Evolutionary conservation across 2,329 filamentous ascomycete genomes (phyloP), one percentile per base, ranked within the genome.

Genomic region (Davidsoniella australis): DNA sequence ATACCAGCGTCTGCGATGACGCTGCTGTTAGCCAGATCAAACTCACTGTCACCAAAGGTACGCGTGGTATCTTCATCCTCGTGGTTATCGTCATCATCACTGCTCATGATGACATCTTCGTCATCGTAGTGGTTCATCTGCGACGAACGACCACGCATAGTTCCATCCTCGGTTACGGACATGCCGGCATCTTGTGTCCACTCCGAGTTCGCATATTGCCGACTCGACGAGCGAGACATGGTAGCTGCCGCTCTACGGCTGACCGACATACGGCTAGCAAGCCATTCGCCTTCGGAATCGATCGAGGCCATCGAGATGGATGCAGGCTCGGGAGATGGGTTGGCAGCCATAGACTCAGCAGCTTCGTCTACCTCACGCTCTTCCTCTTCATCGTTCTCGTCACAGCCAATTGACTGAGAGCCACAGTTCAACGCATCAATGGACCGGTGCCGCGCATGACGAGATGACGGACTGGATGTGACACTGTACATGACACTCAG

Each of bases 281-380:
- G 78, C 91, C 91, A 98, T 0, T 88, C 95, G 4, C 76, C 91
- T 66, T 98, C 91, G 0, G 88, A 95, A 60, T 95, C 91, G 52
- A 96, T 85, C 0, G 88, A 95, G 2, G 87, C 91, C 16, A 96
- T 71, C 0, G 89, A 96, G 62, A 88, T 82, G 26, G 87, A 85
- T 58, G 87, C 16, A 36, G 66, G 72, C 56, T 72, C 79, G 16
- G 69, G 77, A 4, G 72, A 78, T 18, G 59, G 58, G 3, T 57
- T 56, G 16, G 37, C 41, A 4, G 42, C 42, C 41, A 48, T 14
- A n/a, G 23, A 29, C n/a, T 47, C 44, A 12, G 45, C 45, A 14
- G 33, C 24, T 7, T 23, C 44, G 3, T 47, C 9, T 2, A 18
- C 17, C 23, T 26, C 17, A 29, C 8, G 16, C 16, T 45, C 23